Conservation (phyloP, 2,329 filamentous ascomycete species). For the Anthostomella pinea region DNA sequence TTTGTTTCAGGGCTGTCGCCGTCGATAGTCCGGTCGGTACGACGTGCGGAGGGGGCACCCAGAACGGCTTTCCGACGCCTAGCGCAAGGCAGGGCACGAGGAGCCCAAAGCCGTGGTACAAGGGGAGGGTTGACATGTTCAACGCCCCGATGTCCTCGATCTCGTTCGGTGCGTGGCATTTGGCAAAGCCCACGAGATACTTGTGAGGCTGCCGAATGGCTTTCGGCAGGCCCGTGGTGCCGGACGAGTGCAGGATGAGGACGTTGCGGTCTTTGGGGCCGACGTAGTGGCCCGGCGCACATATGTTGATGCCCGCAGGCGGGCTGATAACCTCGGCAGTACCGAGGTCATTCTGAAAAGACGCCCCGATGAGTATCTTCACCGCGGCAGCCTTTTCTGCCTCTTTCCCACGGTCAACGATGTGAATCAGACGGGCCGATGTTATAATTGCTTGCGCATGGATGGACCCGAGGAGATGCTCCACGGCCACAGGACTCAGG, state of each 20-base stretch:
- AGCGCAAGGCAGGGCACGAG: slow-evolving; percentile 25
- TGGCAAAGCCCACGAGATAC: too few relatives aligned
- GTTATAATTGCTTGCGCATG: too few relatives aligned
- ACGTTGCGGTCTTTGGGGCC: slow-evolving; percentile 21
- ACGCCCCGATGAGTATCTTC: too few relatives aligned
- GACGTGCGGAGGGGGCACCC: neutral
- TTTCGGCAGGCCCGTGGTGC: slow-evolving; percentile 34
- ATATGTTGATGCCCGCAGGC: neutral
- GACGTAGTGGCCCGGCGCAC: slow-evolving; percentile 6
- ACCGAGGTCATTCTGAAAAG: neutral
- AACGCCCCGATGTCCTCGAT: slow-evolving; percentile 18
- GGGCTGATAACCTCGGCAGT: neutral
- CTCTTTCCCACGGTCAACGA: too few relatives aligned
- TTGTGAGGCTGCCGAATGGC: too few relatives aligned
- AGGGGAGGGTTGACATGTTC: slow-evolving; percentile 32
- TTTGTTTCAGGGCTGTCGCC: neutral
- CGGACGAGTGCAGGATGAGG: slow-evolving; percentile 32
- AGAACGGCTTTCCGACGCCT: slow-evolving; percentile 1
- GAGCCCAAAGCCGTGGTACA: slow-evolving; percentile 34
- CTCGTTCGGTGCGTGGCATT: too few relatives aligned
- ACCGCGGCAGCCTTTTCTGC: too few relatives aligned
- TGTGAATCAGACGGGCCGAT: too few relatives aligned
- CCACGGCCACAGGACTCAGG: too few relatives aligned
- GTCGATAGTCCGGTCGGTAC: slow-evolving; percentile 2
- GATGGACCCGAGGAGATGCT: too few relatives aligned